Percentiles rank a stretch among this genome's conserved stretches.
These are phyloP conservation scores for Kuraishia cidri DNA, from an alignment of 805 yeast species.

Conservation along the genomic window DNA sequence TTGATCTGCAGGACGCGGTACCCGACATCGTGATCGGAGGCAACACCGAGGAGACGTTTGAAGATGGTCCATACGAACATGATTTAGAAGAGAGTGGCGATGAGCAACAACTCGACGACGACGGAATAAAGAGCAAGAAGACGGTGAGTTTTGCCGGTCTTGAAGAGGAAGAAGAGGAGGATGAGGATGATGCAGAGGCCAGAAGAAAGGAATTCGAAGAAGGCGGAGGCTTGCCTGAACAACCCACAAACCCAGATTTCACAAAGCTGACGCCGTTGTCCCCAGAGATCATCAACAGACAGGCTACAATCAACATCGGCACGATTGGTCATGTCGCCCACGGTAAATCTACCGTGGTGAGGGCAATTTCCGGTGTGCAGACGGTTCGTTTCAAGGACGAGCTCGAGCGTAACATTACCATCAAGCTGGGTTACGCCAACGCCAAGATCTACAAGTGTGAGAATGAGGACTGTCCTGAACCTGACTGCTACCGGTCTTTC, in stretches of 20 bases:
- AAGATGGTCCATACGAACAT: conserved; percentile 24
- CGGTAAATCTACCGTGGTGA: conserved; percentile 96
- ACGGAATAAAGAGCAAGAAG: conserved; percentile 42
- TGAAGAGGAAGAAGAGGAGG: conserved; percentile 50
- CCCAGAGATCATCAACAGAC: conserved; percentile 95
- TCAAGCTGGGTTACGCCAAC: conserved; percentile 96
- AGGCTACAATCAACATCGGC: conserved; percentile 98
- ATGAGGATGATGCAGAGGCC: conserved; percentile 72
- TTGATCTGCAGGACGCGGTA: conserved; percentile 71
- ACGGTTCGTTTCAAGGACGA: conserved; percentile 99
- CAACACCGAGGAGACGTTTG: conserved; percentile 18
- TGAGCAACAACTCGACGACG: conserved; percentile 21
- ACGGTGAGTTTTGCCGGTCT: conserved; percentile 75
- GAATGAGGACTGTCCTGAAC: conserved; percentile 79
- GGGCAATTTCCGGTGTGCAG: conserved; percentile 98
- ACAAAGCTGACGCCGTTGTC: conserved; percentile 74
- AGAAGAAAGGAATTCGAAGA: conserved; percentile 86
- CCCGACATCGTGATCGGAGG: conserved; percentile 78
- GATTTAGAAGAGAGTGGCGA: conserved; percentile 16
- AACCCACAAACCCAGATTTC: conserved; percentile 86
- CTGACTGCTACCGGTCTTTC: conserved; percentile 91
- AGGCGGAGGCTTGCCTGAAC: conserved; percentile 98
- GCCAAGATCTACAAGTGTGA: conserved; percentile 96
- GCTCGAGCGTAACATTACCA: conserved; percentile 97
- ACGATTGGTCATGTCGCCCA: conserved; percentile 99